phyloP scores from a whole-genome alignment of 208 protist genomes.

The Trypanosoma mega region DNA sequence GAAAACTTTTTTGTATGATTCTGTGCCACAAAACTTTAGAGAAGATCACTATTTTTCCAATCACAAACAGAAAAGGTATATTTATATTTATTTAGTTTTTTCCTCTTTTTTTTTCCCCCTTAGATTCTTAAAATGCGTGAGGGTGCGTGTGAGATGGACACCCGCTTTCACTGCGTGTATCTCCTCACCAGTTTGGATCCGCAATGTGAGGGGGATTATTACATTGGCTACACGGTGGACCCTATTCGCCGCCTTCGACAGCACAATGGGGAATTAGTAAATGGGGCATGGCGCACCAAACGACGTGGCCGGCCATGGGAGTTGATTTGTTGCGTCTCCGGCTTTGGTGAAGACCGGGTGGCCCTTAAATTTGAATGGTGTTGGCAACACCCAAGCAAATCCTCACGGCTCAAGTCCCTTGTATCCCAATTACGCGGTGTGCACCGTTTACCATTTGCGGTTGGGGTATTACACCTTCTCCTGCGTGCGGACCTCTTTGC shows the following conservation, averaged over 20 bases:
- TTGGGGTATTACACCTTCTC: slow-evolving; percentile 60
- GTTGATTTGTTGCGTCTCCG: slow-evolving; percentile 90
- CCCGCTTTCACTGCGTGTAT: slow-evolving; percentile 90
- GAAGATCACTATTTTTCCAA: background rate
- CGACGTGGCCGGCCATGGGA: slow-evolving; percentile 87
- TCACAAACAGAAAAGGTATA: background rate
- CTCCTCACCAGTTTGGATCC: slow-evolving; percentile 81
- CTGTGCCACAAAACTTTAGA: no score
- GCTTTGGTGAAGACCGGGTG: slow-evolving; percentile 86
- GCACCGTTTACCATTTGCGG: slow-evolving; percentile 51
- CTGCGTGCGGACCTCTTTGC: slow-evolving; percentile 56
- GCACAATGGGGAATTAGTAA: slow-evolving; percentile 94
- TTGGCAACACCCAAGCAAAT: slow-evolving; percentile 89
- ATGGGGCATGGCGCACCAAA: slow-evolving; percentile 83
- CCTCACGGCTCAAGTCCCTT: slow-evolving; percentile 47
- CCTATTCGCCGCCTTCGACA: slow-evolving; percentile 90
- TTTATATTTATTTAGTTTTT: background rate
- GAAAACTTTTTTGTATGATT: no score
- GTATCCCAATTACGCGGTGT: slow-evolving; percentile 28
- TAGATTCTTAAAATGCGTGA: no score
- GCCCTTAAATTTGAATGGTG: slow-evolving; percentile 96
- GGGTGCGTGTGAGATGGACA: slow-evolving; percentile 53
- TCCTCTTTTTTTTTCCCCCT: no score
- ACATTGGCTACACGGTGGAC: slow-evolving; percentile 95
- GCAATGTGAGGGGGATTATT: slow-evolving; percentile 60